These are phyloP conservation scores for Eucalyptus viminalis DNA, from an alignment of 345 rosid species.

Conservation along the genomic window DNA sequence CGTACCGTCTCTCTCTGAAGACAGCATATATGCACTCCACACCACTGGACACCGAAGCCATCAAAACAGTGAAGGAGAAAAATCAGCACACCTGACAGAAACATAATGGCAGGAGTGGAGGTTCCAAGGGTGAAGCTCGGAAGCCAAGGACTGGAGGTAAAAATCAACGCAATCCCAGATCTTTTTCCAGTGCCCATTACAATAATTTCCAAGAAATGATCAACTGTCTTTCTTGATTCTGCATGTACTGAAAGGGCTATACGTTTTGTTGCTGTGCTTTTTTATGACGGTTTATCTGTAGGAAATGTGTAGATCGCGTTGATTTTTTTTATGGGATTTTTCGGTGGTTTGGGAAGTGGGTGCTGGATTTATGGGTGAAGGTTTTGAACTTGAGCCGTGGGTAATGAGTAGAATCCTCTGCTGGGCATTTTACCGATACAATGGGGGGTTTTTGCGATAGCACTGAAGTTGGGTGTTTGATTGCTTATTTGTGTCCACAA, in stretches of 20 bases:
- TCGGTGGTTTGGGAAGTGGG: neutral
- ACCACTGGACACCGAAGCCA: neutral
- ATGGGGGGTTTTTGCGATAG: neutral
- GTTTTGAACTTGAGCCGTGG: neutral
- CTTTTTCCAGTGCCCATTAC: neutral
- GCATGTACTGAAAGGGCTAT: neutral
- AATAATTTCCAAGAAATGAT: neutral
- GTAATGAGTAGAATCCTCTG: neutral
- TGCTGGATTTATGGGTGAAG: neutral
- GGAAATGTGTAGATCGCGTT: neutral
- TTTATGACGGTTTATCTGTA: neutral
- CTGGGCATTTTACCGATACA: neutral
- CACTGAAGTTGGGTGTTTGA: neutral
- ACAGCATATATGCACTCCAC: neutral
- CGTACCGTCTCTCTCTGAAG: neutral
- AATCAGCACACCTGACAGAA: neutral
- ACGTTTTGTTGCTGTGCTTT: neutral
- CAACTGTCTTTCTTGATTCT: neutral
- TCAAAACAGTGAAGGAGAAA: neutral
- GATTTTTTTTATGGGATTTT: neutral
- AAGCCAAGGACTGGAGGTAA: slow-evolving; percentile 32
- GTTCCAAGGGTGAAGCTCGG: slow-evolving; percentile 30
- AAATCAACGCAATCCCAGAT: neutral
- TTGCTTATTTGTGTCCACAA: neutral
- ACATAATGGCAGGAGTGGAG: neutral